Conservation (phyloP, 176 grass and related monocot genomes). For the Elaeis guineensis region DNA sequence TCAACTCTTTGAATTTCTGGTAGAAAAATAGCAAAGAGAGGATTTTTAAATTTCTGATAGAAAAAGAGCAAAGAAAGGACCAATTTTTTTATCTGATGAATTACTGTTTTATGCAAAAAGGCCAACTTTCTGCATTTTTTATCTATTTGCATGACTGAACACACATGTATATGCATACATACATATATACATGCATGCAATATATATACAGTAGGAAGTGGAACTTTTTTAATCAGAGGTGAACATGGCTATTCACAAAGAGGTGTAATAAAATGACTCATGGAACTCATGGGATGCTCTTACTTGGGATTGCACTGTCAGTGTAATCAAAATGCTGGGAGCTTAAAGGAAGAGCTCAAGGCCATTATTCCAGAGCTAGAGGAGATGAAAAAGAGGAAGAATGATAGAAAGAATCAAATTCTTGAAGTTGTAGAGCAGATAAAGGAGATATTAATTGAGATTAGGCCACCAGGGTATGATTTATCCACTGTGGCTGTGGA, state of each 20-base stretch:
- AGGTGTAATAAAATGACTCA: background rate
- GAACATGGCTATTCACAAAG: too few relatives aligned
- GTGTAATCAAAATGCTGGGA: slow-evolving; percentile 32
- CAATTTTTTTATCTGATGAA: slow-evolving; percentile 1
- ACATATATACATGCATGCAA: too few relatives aligned
- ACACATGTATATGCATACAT: too few relatives aligned
- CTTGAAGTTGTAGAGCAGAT: slow-evolving; percentile 35
- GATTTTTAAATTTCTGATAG: background rate
- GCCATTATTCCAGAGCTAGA: slow-evolving; percentile 44
- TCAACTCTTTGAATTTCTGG: slow-evolving; percentile 5
- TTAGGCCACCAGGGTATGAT: slow-evolving; percentile 22
- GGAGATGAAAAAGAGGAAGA: slow-evolving; percentile 40
- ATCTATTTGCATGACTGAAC: too few relatives aligned
- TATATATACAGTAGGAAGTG: too few relatives aligned
- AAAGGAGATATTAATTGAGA: slow-evolving; percentile 37
- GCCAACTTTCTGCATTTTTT: too few relatives aligned
- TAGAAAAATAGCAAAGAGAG: background rate
- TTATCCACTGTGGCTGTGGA: background rate
- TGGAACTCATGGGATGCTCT: background rate
- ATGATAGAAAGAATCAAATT: slow-evolving; percentile 47
- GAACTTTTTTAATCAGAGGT: too few relatives aligned
- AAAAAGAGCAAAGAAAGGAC: background rate
- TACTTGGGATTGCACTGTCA: background rate
- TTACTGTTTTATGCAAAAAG: slow-evolving; percentile 7
- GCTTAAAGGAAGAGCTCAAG: slow-evolving; percentile 57